A percentile compares a stretch with the other conserved stretches of the same genome.
These are phyloP conservation scores for Hyaloscypha finlandica DNA, from an alignment of 495 filamentous ascomycete genomes.

Conservation along the genomic window DNA sequence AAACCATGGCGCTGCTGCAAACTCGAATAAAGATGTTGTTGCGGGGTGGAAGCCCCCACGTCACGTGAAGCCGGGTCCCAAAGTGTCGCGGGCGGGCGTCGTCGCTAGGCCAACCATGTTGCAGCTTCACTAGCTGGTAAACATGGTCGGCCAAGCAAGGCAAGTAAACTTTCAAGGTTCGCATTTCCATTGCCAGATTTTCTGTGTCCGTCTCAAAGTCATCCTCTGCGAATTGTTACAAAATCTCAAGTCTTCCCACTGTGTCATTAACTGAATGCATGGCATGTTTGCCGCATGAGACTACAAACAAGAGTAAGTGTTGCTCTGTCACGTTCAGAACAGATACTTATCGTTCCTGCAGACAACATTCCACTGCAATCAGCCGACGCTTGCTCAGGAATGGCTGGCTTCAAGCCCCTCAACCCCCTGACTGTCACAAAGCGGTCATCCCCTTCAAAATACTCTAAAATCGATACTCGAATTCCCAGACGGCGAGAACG, in stretches of 20 bases:
- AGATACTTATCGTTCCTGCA: not conserved
- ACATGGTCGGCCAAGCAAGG: not conserved
- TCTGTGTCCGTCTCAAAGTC: not conserved
- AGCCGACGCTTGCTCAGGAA: not conserved
- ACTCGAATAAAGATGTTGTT: no score
- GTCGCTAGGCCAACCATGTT: no score
- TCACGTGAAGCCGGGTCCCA: no score
- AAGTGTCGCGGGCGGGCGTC: no score
- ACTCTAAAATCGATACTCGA: slow-evolving; percentile 13
- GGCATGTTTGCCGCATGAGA: not conserved
- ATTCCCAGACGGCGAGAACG: slow-evolving; percentile 10
- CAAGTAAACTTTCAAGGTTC: not conserved
- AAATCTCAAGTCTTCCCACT: not conserved
- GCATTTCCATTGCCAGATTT: not conserved
- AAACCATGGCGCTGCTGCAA: no score
- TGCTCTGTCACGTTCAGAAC: not conserved
- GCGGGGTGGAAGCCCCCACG: no score
- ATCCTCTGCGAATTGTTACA: not conserved
- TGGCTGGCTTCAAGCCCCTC: slow-evolving; percentile 26
- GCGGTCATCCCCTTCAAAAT: slow-evolving; percentile 24
- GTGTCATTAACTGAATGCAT: not conserved
- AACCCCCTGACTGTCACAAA: slow-evolving; percentile 28
- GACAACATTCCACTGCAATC: not conserved
- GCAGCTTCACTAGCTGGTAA: not conserved
- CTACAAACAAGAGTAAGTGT: not conserved